phyloP scores from a whole-genome alignment of 306 rosid genomes.

The Vicia sativa region DNA sequence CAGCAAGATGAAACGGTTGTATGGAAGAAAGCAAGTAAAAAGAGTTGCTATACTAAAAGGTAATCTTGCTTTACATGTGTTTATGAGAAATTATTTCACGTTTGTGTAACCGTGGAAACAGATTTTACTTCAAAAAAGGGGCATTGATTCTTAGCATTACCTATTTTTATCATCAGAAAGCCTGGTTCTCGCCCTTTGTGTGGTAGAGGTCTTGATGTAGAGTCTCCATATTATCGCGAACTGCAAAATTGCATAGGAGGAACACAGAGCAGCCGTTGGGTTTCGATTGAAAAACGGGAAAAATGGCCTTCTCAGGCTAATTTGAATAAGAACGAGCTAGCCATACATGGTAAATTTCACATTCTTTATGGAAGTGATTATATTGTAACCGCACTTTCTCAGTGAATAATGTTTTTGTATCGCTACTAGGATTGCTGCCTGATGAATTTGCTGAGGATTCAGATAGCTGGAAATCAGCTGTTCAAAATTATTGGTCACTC shows the following conservation, averaged over 20 bases:
- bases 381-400: background rate
- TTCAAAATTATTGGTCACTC: constrained; percentile 91
- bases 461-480: constrained; percentile 66
- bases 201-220: constrained; percentile 77
- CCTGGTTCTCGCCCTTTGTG: constrained; percentile 68
- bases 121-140: constrained; percentile 4
- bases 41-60: constrained; percentile 77
- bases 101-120: background rate
- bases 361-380: constrained; percentile 22
- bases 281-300: constrained; percentile 66
- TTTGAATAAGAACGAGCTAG: constrained; percentile 71
- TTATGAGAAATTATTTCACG: constrained; percentile 18
- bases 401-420: constrained; percentile 14
- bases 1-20: constrained; percentile 96
- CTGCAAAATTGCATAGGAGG: constrained; percentile 90
- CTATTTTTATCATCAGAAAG: constrained; percentile 59
- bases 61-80: constrained; percentile 41
- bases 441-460: constrained; percentile 76
- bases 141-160: constrained; percentile 37
- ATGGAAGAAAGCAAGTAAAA: constrained; percentile 92
- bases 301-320: constrained; percentile 80
- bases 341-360: constrained; percentile 61
- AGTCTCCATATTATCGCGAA: constrained; percentile 78
- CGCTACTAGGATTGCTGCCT: constrained; percentile 59
- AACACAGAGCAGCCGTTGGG: constrained; percentile 76